phyloP scores from a whole-genome alignment of 2,329 filamentous ascomycete genomes.

The Arthrobotrys musiformis region DNA sequence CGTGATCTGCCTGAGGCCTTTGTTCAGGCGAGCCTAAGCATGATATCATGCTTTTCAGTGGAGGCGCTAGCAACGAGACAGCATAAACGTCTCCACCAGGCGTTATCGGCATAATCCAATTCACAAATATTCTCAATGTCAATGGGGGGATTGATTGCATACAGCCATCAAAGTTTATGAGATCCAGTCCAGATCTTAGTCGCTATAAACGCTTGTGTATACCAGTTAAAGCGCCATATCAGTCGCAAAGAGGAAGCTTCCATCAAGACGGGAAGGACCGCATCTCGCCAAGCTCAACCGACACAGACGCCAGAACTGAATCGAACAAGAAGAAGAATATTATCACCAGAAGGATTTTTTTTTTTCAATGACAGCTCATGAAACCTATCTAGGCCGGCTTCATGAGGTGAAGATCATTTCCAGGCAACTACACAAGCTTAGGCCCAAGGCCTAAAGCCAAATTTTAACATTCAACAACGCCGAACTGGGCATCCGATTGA shows the following conservation, averaged over 20 bases:
- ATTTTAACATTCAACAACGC: not conserved
- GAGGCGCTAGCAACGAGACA: not conserved
- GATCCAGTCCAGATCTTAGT: constrained; percentile 1
- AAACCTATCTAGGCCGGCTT: constrained; percentile 18
- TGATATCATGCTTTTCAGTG: not conserved
- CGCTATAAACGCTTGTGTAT: constrained; percentile 44
- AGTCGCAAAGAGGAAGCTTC: constrained; percentile 45
- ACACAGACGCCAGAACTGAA: constrained; percentile 43
- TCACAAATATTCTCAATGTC: not conserved
- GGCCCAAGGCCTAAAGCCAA: not conserved
- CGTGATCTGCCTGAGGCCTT: constrained; percentile 1
- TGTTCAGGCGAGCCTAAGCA: not conserved
- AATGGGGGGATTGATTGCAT: not conserved
- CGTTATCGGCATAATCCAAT: constrained; percentile 7
- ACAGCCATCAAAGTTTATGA: not conserved
- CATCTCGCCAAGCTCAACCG: constrained; percentile 42
- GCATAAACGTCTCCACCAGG: not conserved
- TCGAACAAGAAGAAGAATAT: constrained; percentile 29
- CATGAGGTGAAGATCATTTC: not conserved
- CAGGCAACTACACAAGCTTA: constrained; percentile 25
- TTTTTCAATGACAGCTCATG: constrained; percentile 31
- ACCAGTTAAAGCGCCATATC: constrained; percentile 40
- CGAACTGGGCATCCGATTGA: not conserved
- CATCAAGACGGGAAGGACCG: constrained; percentile 46
- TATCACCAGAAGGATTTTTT: constrained; percentile 22